phyloP scores from a whole-genome alignment of 805 yeast species.

The Yamadazyma laniorum region DNA sequence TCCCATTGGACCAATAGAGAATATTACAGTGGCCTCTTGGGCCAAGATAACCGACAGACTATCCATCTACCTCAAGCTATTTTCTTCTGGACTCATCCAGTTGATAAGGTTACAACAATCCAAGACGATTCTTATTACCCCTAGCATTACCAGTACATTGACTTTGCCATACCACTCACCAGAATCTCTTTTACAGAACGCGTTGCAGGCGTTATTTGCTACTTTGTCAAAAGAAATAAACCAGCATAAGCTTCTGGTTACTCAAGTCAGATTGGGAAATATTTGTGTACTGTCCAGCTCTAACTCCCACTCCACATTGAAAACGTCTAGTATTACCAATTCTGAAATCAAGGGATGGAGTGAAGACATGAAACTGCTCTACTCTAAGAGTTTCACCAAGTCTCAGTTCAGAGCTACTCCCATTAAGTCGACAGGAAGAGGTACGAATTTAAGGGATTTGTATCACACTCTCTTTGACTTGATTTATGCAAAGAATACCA shows the following conservation, averaged over 20 bases:
- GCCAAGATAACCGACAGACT: constrained; percentile 45
- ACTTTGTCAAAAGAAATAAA: constrained; percentile 34
- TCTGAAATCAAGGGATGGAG: constrained; percentile 42
- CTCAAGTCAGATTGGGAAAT: constrained; percentile 43
- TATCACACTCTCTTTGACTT: constrained; percentile 42
- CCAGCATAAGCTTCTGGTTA: constrained; percentile 35
- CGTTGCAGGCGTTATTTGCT: constrained; percentile 38
- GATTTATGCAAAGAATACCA: constrained; percentile 20
- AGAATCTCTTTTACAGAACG: constrained; percentile 53
- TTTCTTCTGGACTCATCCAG: constrained; percentile 55
- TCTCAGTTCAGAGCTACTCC: constrained; percentile 32
- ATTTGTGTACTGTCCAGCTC: constrained; percentile 27
- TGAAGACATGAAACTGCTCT: constrained; percentile 31
- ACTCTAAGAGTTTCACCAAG: constrained; percentile 29
- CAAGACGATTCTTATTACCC: constrained; percentile 51
- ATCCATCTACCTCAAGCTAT: constrained; percentile 47
- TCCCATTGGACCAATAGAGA: constrained; percentile 67
- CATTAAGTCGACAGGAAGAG: constrained; percentile 25
- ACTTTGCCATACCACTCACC: constrained; percentile 63
- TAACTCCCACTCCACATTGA: constrained; percentile 18
- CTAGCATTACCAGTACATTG: constrained; percentile 54
- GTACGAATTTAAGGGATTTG: constrained; percentile 34
- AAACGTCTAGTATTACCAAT: constrained; percentile 23
- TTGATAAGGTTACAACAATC: constrained; percentile 51
- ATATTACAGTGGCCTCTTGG: constrained; percentile 54